Base-by-base conservation (phyloP, 768 basidiomycete genomes). In the Ramaria rubella region DNA sequence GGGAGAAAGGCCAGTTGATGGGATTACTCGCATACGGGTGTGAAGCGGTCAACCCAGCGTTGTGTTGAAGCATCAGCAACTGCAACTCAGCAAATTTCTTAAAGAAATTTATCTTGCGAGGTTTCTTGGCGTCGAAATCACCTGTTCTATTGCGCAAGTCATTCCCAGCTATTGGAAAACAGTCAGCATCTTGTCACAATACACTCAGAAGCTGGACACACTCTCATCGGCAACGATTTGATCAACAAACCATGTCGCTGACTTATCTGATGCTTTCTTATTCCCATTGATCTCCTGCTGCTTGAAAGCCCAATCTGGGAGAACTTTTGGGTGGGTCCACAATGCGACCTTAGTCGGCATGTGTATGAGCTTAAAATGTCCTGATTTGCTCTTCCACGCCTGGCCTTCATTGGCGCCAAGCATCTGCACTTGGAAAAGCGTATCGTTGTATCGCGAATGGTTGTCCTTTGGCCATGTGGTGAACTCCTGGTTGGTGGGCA, bases 251-350 rank as follows among this genome's bases (percentile, higher is more conserved):
- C 96, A 99, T 15, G 83, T 83, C 2, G 90, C 87, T 14, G 82
- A 82, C 67, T 82, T 86, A 55, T 96, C 96, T 7, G 75, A 69
- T 4, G 87, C 75, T 58, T 89, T 94, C 76, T 97, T 99, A 73
- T 96, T 94, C 0, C 96, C 96, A 64, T 99, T 99, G 60, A 99
- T 82, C 67, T 98, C 96, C 67, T 98, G 94, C 68, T 98, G 95
- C 67, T 88, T 89, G 77, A 86, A 94, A 3, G 86, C 96, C 96
- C 96, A 98, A 2, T 96, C 94, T 0, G 96, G 96, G 12, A 99
- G 77, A 49, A 84, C 81, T 53, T 85, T 81, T 17, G 78, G 60
- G 63, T 94, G 90, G 6, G 94, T 97, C 94, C 94, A 97, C 76
- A 99, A 81, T 1, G 90, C 83, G 21, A 99, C 96, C 68, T 81